Evolutionary conservation across 164 flowering plant species (phyloP), one percentile per base, ranked within the genome.

Genomic region (Protea cynaroides): DNA sequence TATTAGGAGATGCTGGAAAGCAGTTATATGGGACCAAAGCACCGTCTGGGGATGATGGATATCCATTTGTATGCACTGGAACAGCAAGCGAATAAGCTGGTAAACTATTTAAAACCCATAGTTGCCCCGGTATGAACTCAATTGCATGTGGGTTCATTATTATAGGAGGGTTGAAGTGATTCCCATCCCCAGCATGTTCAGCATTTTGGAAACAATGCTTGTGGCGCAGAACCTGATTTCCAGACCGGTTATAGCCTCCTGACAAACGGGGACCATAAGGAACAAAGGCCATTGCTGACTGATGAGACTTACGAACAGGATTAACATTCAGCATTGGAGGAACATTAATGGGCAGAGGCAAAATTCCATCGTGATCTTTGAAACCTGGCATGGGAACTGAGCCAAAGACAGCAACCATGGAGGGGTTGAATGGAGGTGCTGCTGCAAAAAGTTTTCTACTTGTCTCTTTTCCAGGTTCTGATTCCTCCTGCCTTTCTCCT

Each of bases 61-160:
- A 71, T 18, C 85, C 86, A 70, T 89, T 80, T 65, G 87, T 80
- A 66, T 81, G 53, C 40, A 56, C 69, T 36, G 55, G 61, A 58
- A 69, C 69, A 13, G 76, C 76, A 63, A 65, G 63, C 47, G 71
- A 53, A 21, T 72, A 72, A 25, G 78, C 76, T 43, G 89, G 80
- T 68, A 67, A 83, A 56, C 89, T 83, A 75, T 81, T 87, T 13
- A 80, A 78, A 60, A 81, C 75, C 96, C 93, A 87, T 25, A 82
- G 82, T 65, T 86, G 91, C 36, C 80, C 76, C 29, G 96, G 93
- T 25, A 90, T 83, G 73, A 86, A 90, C 74, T 90, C 93, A 57
- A 87, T 84, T 13, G 96, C 96, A 75, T 83, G 88, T 8, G 96
- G 93, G 74, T 90, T 90, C 96, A 90, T 90, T 34, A 83, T 78